Evolutionary conservation across 2,329 filamentous ascomycete genomes (phyloP).

Genomic region (Exophiala xenobiotica): DNA sequence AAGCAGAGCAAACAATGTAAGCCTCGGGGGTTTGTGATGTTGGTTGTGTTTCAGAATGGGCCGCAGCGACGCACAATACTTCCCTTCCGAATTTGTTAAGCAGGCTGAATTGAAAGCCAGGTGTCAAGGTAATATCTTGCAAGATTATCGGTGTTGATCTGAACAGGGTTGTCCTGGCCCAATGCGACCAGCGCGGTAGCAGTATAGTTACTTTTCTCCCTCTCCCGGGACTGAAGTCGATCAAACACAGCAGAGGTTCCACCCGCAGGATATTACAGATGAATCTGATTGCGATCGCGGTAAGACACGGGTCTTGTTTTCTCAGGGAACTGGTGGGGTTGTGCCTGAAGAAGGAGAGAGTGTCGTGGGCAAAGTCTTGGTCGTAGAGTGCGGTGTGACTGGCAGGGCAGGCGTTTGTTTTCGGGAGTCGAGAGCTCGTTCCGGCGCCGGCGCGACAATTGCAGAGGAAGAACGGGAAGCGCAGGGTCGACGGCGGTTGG

Average conservation of each 20-base stretch:
- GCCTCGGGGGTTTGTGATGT: constrained; percentile 19
- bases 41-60: constrained; percentile 26
- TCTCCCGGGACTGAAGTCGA: background rate
- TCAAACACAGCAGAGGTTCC: constrained; percentile 12
- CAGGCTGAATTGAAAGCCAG: constrained; percentile 12
- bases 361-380: constrained; percentile 4
- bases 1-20: constrained; percentile 7
- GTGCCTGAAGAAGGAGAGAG: background rate
- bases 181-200: constrained; percentile 23
- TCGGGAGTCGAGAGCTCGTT: constrained; percentile 2
- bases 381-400: constrained; percentile 6
- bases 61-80: constrained; percentile 17
- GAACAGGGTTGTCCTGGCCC: constrained; percentile 1
- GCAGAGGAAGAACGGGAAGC: constrained; percentile 3
- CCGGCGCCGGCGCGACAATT: constrained; percentile 7
- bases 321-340: constrained; percentile 19
- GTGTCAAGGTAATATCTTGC: constrained; percentile 9
- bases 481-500: constrained; percentile 19
- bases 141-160: constrained; percentile 8
- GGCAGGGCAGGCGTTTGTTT: constrained; percentile 1
- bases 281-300: constrained; percentile 8
- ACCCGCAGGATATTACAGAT: constrained; percentile 19
- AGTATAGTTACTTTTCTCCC: constrained; percentile 3
- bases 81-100: constrained; percentile 6
- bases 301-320: constrained; percentile 1